Base-by-base conservation (phyloP, 768 basidiomycete species). In the Lactarius indigo region DNA sequence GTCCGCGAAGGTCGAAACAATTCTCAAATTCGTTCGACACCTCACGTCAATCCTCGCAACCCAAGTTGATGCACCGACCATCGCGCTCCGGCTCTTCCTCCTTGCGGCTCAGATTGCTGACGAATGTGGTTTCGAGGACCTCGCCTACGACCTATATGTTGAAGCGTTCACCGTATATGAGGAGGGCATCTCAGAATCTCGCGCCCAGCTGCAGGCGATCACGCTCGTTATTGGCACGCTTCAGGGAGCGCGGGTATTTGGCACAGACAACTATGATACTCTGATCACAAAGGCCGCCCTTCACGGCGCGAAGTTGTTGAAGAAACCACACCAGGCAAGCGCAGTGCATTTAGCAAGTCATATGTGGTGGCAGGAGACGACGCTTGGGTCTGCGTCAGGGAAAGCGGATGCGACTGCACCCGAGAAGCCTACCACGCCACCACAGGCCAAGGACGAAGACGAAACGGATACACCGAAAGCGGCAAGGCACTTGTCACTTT, bases 141-240 rank as follows among this genome's bases (percentile, higher is more conserved):
- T 98, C 66, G 88, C 94, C 18, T 99, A 99, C 75, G 96, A 99
- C 75, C 88, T 98, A 71, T 98, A 96, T 73, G 97, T 98, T 17
- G 95, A 98, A 75, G 94, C 96, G 0, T 98, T 99, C 76, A 94
- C 90, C 31, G 94, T 98, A 15, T 98, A 99, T 78, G 97, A 99
- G 75, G 97, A 99, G 76, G 90, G 86, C 72, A 98, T 99, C 59
- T 95, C 92, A 55, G 97, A 99, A 74, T 93, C 91, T 39, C 86
- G 96, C 4, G 94, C 94, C 5, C 97, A 99, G 76, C 79, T 99
- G 10, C 94, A 96, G 73, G 96, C 96, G n/a, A 98, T 99, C 74
- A 93, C 94, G 7, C 84, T 96, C 23, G 91, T 99, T 71, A 97
- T 98, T 66, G 90, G 91, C 58, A 92, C 94, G 7, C 79, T 99